These are phyloP conservation scores for Ophiostoma sp. DNA, from an alignment of 2,329 filamentous ascomycete species.

Conservation along the genomic window DNA sequence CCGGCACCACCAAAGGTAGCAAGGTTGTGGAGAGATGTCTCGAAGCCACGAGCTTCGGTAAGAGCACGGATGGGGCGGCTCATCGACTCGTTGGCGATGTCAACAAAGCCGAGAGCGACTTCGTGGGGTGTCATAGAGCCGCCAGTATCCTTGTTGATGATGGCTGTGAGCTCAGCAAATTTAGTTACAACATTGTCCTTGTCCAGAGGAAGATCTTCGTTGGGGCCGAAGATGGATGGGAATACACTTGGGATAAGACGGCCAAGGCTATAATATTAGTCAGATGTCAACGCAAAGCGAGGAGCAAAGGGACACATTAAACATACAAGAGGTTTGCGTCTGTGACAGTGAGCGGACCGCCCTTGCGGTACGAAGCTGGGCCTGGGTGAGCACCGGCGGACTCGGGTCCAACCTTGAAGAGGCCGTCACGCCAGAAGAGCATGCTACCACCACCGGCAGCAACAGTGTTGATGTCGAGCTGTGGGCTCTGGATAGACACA, in stretches of 20 bases:
- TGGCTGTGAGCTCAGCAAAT: slow-evolving; percentile 83
- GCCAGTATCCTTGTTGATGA: slow-evolving; percentile 61
- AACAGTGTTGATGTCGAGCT: slow-evolving; percentile 91
- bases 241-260: slow-evolving; percentile 53
- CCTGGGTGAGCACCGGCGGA: slow-evolving; percentile 64
- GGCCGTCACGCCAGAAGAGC: slow-evolving; percentile 70
- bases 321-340: slow-evolving; percentile 55
- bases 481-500: slow-evolving; percentile 82
- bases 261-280: slow-evolving; percentile 40
- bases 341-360: slow-evolving; percentile 39
- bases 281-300: background rate
- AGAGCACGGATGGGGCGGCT: slow-evolving; percentile 78
- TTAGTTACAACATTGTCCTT: slow-evolving; percentile 63
- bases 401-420: slow-evolving; percentile 83
- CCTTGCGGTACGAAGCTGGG: slow-evolving; percentile 64
- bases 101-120: slow-evolving; percentile 57
- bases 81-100: slow-evolving; percentile 67
- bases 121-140: slow-evolving; percentile 47
- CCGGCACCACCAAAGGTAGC: slow-evolving; percentile 90
- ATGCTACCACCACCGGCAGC: slow-evolving; percentile 64
- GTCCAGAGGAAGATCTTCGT: slow-evolving; percentile 68
- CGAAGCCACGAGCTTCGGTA: slow-evolving; percentile 88
- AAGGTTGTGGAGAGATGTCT: slow-evolving; percentile 78
- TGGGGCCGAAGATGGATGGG: slow-evolving; percentile 62
- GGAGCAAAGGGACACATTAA: too few relatives aligned